phyloP scores from a whole-genome alignment of 495 filamentous ascomycete species.

The Parathielavia hyrcaniae region DNA sequence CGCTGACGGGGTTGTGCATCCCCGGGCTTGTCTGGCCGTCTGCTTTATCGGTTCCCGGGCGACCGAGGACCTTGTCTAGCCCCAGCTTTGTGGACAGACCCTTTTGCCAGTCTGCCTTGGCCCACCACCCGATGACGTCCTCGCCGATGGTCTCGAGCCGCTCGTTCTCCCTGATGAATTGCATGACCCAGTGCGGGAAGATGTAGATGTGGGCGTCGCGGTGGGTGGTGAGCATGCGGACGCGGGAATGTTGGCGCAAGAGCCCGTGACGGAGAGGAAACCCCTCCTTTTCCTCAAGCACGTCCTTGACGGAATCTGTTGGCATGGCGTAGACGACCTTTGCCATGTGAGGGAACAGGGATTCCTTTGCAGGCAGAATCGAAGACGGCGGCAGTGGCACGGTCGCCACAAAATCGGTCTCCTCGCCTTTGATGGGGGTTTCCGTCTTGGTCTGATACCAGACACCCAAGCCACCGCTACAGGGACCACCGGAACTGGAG shows the following conservation, averaged over 20 bases:
- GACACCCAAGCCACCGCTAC: constrained; percentile 70
- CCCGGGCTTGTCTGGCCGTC: constrained; percentile 9
- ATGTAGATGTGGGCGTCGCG: constrained; percentile 90
- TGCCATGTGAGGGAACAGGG: constrained; percentile 57
- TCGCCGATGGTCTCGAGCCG: constrained; percentile 80
- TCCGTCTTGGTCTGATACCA: constrained; percentile 83
- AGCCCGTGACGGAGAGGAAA: constrained; percentile 68
- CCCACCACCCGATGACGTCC: constrained; percentile 92
- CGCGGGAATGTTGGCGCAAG: constrained; percentile 60
- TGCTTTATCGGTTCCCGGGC: constrained; percentile 23
- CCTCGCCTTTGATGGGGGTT: constrained; percentile 73
- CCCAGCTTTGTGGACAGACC: constrained; percentile 72
- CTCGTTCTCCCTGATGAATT: constrained; percentile 71
- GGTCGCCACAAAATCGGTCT: constrained; percentile 81
- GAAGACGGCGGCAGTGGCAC: constrained; percentile 53
- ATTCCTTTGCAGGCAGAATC: constrained; percentile 52
- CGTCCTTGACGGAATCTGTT: constrained; percentile 78
- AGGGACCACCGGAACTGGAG: constrained; percentile 34
- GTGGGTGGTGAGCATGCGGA: constrained; percentile 70
- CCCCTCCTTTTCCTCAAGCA: constrained; percentile 61
- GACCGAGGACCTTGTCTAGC: constrained; percentile 57
- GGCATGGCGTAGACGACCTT: constrained; percentile 67
- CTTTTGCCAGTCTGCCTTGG: constrained; percentile 84
- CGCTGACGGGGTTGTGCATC: not conserved
- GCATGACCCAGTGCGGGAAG: constrained; percentile 83